A percentile compares a stretch with the other conserved stretches of the same genome.
These are phyloP conservation scores for Kazachstania africana DNA, from an alignment of 805 yeast genomes.

Conservation along the genomic window DNA sequence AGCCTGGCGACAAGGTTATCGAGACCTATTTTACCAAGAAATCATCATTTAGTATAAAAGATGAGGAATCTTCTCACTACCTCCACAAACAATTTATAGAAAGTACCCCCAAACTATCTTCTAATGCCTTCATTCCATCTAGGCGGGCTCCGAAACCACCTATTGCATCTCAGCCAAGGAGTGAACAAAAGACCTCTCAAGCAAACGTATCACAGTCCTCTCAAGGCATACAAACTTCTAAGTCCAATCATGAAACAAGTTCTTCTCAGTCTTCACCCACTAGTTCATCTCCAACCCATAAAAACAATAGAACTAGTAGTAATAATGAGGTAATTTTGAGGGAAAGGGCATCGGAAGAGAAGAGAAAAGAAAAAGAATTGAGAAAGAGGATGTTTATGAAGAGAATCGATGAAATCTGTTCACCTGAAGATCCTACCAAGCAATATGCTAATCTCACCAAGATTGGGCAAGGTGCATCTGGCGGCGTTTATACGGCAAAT, in stretches of 20 bases:
- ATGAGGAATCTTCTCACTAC: neutral
- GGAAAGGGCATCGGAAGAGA: neutral
- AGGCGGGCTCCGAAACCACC: slow-evolving; percentile 63
- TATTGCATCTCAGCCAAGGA: neutral
- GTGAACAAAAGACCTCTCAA: neutral
- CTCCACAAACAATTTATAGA: neutral
- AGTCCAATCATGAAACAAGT: too few species aligned
- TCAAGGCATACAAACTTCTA: neutral
- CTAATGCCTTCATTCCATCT: slow-evolving; percentile 39
- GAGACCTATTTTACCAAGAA: too few species aligned
- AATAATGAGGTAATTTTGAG: neutral
- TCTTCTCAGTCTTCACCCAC: too few species aligned
- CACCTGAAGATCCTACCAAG: slow-evolving; percentile 71
- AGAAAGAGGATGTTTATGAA: slow-evolving; percentile 40
- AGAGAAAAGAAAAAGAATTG: slow-evolving; percentile 3
- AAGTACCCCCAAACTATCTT: neutral
- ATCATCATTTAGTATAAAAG: slow-evolving; percentile 11
- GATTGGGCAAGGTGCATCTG: slow-evolving; percentile 96
- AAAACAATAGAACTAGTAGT: neutral
- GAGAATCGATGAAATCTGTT: slow-evolving; percentile 62
- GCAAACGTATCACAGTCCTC: neutral
- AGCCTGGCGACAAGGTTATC: slow-evolving; percentile 27
- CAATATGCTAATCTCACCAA: slow-evolving; percentile 58
- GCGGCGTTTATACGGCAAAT: slow-evolving; percentile 87
- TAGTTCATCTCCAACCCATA: too few species aligned